Evolutionary conservation across 306 rosid genomes (phyloP).

Genomic region (Quercus cerris): DNA sequence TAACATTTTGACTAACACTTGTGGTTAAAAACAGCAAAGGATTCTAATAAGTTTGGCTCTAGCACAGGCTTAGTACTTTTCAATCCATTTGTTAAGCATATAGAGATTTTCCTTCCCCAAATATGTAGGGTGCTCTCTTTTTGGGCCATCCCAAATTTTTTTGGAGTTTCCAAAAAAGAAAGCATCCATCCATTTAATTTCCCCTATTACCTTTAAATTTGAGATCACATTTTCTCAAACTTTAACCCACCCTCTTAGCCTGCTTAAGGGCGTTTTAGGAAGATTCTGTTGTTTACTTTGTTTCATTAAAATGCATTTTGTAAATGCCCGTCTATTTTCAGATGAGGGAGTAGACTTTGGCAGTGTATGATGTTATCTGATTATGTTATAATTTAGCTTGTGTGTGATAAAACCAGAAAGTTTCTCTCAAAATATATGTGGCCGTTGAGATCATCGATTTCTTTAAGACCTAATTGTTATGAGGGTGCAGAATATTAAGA

Average conservation of each 20-base stretch:
- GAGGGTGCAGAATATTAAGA: too few species aligned
- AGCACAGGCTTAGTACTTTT: not conserved
- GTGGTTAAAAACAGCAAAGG: not conserved
- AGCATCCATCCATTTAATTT: too few species aligned
- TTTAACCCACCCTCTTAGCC: too few species aligned
- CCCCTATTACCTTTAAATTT: too few species aligned
- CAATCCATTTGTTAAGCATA: not conserved
- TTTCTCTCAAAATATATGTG: not conserved
- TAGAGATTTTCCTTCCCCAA: not conserved
- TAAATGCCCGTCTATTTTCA: too few species aligned
- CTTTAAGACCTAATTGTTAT: not conserved
- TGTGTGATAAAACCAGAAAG: not conserved
- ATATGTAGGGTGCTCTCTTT: too few species aligned
- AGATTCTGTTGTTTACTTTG: too few species aligned
- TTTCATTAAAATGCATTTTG: too few species aligned
- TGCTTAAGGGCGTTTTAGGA: too few species aligned
- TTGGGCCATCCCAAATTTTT: too few species aligned
- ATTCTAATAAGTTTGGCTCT: not conserved
- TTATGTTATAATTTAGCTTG: not conserved
- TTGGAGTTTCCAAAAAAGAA: too few species aligned
- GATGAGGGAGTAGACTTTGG: not conserved
- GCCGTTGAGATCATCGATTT: not conserved
- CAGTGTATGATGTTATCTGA: not conserved
- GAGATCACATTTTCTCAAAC: too few species aligned
- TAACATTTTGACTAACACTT: not conserved